Evolutionary conservation across 441 rosid genomes (phyloP), one percentile per base, ranked within the genome.

Genomic region (Isatis lusitanica): DNA sequence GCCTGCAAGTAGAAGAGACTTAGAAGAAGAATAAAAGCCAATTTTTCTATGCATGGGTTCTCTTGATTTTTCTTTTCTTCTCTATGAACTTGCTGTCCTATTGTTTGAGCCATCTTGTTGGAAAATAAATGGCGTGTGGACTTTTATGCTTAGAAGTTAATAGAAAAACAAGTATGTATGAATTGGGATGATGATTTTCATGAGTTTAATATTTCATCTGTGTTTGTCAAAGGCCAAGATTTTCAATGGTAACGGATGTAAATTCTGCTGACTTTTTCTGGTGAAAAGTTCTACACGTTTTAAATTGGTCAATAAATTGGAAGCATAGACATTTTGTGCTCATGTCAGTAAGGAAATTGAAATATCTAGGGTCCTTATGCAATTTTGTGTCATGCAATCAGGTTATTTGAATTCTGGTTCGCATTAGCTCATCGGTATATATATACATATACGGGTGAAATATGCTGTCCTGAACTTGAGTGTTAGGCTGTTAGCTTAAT

Each of bases 201-300:
- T 56, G 44, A 28, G 46, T 58, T 48, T 52, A 47, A 21, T 63
- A 50, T 58, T 66, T 65, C 62, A 21, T 76, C 30, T 70, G 65
- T 53, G 57, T 64, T 67, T 82, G 74, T 70, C 66, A 68, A 26
- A 15, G 56, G 51, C 57, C 53, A 57, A 63, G 70, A 31, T 62
- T 76, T 75, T 76, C 79, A 63, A 74, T 71, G 46, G 64, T 80
- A 62, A 60, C 43, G 31, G 71, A 35, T 66, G 62, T 57, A 40
- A 39, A 39, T 9, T 9, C 66, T 50, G 63, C 56, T 65, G 76
- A 64, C 63, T 56, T 63, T 55, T 70, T 47, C 11, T 59, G 9
- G 13, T 58, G 61, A 58, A 33, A 15, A 9, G 7, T 58, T 12
- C 52, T 50, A 42, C 24, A 66, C 51, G 74, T 71, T 72, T 43